A percentile compares a stretch with the other conserved stretches of the same genome.
Conservation (phyloP, 805 yeast genomes). For the Saccharomycopsis sp. region DNA sequence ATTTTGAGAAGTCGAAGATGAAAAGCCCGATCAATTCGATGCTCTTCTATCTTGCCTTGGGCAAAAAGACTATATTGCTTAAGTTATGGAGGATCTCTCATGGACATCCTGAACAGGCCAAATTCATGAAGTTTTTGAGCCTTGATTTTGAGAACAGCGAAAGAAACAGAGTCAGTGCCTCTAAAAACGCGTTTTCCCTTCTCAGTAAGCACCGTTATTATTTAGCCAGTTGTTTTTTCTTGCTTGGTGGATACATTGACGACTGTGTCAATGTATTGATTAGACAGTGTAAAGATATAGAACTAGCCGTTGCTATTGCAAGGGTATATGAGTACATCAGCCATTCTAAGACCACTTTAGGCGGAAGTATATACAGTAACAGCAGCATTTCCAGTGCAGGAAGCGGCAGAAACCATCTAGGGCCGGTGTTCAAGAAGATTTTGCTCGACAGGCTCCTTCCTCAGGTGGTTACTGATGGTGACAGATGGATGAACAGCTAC, state of each 20-base stretch:
- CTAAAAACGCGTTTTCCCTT: conserved; percentile 86
- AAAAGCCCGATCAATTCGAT: conserved; percentile 73
- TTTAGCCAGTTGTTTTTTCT: conserved; percentile 86
- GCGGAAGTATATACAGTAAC: neutral
- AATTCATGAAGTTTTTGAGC: conserved; percentile 68
- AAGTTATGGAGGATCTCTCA: conserved; percentile 79
- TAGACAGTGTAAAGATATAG: conserved; percentile 58
- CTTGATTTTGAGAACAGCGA: conserved; percentile 65
- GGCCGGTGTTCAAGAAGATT: conserved; percentile 44
- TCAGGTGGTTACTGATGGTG: conserved; percentile 51
- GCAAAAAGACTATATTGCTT: conserved; percentile 65
- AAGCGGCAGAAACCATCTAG: conserved; percentile 31
- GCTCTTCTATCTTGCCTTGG: conserved; percentile 69
- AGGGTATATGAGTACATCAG: conserved; percentile 51
- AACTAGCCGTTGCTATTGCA: conserved; percentile 75
- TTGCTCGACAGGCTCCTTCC: conserved; percentile 50
- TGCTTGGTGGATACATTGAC: conserved; percentile 65
- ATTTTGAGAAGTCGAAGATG: conserved; percentile 24
- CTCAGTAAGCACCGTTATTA: conserved; percentile 79
- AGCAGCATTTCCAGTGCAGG: conserved; percentile 16
- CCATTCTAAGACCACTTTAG: neutral
- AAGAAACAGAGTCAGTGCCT: conserved; percentile 84
- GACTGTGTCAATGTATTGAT: conserved; percentile 76
- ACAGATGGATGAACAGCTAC: conserved; percentile 81
- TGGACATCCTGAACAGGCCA: conserved; percentile 74